phyloP scores from a whole-genome alignment of 2,329 filamentous ascomycete genomes.

The Aspergillus sp. region DNA sequence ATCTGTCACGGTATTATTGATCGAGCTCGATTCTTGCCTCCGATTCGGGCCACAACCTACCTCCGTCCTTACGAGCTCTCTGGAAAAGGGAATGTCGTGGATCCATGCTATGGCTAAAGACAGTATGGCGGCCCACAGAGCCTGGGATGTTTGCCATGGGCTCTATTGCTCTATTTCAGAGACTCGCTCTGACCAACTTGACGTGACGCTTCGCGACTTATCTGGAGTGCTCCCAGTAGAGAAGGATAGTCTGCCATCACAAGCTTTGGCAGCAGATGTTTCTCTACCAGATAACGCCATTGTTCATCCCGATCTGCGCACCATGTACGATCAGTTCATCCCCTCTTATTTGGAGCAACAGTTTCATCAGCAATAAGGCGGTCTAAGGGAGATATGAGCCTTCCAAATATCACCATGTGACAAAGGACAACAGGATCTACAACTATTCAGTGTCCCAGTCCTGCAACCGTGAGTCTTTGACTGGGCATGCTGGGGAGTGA shows the following conservation, averaged over 20 bases:
- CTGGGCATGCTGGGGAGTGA: no score
- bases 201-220: not conserved
- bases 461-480: no score
- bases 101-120: not conserved
- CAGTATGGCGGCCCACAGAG: not conserved
- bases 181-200: not conserved
- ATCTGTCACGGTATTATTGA: conserved; percentile 36
- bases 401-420: no score
- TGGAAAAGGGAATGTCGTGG: not conserved
- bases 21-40: conserved; percentile 13
- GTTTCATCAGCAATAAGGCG: no score
- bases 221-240: not conserved
- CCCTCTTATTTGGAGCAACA: not conserved
- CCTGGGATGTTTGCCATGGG: not conserved
- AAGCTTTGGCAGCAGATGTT: not conserved
- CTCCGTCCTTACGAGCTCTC: not conserved
- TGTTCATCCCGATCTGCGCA: not conserved
- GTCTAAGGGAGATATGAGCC: no score
- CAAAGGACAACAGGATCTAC: no score
- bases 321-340: not conserved
- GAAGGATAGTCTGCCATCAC: not conserved
- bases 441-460: no score
- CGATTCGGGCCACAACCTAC: not conserved
- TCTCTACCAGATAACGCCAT: not conserved
- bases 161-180: not conserved